These are phyloP conservation scores for Cronartium quercuum DNA, from an alignment of 1,284 basidiomycete genomes.

Conservation along the genomic window DNA sequence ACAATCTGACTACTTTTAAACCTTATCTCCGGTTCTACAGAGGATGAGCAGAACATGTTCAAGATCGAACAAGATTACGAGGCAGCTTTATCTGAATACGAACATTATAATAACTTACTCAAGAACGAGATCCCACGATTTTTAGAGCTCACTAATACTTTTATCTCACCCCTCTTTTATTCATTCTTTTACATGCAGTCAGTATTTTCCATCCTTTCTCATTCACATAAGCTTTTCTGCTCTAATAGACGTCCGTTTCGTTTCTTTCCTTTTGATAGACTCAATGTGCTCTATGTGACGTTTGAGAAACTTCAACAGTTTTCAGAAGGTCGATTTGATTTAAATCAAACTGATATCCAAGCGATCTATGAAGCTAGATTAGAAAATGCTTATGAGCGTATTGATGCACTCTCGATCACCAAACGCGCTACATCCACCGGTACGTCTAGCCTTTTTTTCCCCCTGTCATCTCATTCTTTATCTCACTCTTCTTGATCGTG, in stretches of 20 bases:
- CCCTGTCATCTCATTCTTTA: background rate
- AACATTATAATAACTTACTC: conserved; percentile 85
- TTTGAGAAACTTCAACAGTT: conserved; percentile 87
- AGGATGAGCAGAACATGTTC: conserved; percentile 49
- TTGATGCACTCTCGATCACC: conserved; percentile 54
- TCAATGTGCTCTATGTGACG: conserved; percentile 89
- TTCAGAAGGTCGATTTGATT: conserved; percentile 74
- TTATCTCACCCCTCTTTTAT: conserved; percentile 93
- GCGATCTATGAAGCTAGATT: conserved; percentile 70
- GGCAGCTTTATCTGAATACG: conserved; percentile 87
- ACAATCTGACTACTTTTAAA: background rate
- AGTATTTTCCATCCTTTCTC: conserved; percentile 21
- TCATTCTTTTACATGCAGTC: conserved; percentile 99
- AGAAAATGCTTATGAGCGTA: conserved; percentile 65
- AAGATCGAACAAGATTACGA: conserved; percentile 98
- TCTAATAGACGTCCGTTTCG: no score
- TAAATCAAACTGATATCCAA: conserved; percentile 66
- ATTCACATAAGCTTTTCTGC: conserved; percentile 1
- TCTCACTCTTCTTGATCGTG: background rate
- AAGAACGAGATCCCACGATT: conserved; percentile 91
- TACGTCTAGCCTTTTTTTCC: conserved; percentile 51
- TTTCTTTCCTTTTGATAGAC: conserved; percentile 53
- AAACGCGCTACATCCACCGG: conserved; percentile 77
- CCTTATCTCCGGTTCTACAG: background rate
- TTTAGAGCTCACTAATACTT: conserved; percentile 75